Evolutionary conservation across 1,284 basidiomycete genomes (phyloP).

Genomic region (Cryptococcus jaspeensis): DNA sequence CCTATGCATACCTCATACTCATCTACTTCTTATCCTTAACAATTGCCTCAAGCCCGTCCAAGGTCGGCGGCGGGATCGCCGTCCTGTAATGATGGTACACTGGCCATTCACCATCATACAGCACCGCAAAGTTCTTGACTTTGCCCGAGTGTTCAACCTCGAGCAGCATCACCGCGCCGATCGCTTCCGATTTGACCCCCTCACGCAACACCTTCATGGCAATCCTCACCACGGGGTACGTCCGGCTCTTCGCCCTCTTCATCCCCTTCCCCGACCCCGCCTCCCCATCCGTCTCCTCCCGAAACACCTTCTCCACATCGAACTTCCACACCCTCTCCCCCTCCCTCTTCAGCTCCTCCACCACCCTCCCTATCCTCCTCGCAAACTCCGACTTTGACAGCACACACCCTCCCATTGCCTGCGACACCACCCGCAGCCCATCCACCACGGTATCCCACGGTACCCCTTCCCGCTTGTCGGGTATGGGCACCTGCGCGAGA

Average conservation of each 20-base stretch:
- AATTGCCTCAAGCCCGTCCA: constrained; percentile 8
- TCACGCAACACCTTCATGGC: constrained; percentile 2
- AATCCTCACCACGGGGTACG: constrained; percentile 3
- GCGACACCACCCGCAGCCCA: neutral
- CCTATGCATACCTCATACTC: neutral
- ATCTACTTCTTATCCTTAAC: neutral
- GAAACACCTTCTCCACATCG: constrained; percentile 12
- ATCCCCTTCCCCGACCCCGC: too few relatives aligned
- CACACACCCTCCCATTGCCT: neutral
- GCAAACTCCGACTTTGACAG: neutral
- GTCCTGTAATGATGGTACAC: constrained; percentile 24
- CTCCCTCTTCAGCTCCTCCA: constrained; percentile 8
- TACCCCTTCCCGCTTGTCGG: constrained; percentile 6
- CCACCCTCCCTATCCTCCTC: neutral
- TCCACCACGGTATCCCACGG: constrained; percentile 8
- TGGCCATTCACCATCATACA: constrained; percentile 26
- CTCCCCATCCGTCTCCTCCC: neutral
- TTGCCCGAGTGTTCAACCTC: constrained; percentile 5
- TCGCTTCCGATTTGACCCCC: constrained; percentile 1
- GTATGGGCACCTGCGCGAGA: neutral
- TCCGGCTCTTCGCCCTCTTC: neutral
- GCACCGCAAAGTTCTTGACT: constrained; percentile 13
- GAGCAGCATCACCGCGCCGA: constrained; percentile 21
- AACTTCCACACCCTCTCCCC: constrained; percentile 6
- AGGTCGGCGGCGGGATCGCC: constrained; percentile 13